phyloP scores from a whole-genome alignment of 2,329 filamentous ascomycete genomes.

The Xylariaceae sp. region DNA sequence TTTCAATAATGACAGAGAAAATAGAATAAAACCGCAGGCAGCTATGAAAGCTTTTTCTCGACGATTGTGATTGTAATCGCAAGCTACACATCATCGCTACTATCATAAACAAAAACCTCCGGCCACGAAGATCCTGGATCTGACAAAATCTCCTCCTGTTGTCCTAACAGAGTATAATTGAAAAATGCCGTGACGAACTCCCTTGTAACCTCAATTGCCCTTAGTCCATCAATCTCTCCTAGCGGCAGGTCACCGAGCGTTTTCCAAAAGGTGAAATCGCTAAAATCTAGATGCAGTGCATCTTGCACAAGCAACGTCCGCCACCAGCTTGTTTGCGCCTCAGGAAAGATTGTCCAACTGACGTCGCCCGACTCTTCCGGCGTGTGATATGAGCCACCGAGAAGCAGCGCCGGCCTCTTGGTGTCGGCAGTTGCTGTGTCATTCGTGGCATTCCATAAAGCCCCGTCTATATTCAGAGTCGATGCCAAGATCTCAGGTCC shows the following conservation, averaged over 20 bases:
- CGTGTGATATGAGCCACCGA: constrained; percentile 7
- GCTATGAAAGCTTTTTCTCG: too few relatives aligned
- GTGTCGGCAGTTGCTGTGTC: constrained; percentile 18
- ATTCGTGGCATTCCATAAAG: constrained; percentile 10
- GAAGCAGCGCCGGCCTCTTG: constrained; percentile 20
- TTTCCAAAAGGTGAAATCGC: constrained; percentile 25
- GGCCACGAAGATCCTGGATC: too few relatives aligned
- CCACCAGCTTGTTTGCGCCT: constrained; percentile 21
- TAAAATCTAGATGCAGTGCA: constrained; percentile 23
- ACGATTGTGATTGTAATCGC: too few relatives aligned
- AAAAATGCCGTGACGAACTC: constrained; percentile 21
- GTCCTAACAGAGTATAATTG: constrained; percentile 15
- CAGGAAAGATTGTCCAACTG: constrained; percentile 20
- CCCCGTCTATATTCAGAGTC: constrained; percentile 24
- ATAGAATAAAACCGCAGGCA: too few relatives aligned
- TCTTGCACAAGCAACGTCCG: constrained; percentile 16
- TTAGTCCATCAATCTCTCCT: constrained; percentile 3
- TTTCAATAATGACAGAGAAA: too few relatives aligned
- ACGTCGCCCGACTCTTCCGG: background rate
- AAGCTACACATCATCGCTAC: too few relatives aligned
- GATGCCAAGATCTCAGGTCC: background rate
- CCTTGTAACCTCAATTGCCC: constrained; percentile 12
- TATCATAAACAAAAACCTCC: too few relatives aligned
- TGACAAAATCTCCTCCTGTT: background rate
- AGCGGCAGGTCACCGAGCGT: constrained; percentile 5